Evolutionary conservation across 129 eudicot species (phyloP).

Genomic region (Smallanthus sonchifolius): DNA sequence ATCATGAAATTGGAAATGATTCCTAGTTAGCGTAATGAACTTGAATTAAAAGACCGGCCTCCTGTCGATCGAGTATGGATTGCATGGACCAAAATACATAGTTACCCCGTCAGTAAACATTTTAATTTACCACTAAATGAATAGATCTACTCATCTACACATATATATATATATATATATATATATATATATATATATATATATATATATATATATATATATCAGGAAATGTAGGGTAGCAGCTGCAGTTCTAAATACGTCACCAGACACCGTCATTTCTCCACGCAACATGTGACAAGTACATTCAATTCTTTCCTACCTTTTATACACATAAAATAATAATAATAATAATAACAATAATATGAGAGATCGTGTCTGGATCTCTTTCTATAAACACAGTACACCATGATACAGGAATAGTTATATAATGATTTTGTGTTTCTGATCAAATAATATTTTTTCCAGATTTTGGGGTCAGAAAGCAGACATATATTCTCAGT

Average conservation of each 20-base stretch:
- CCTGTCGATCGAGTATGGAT: no score
- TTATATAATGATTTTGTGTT: constrained; percentile 14
- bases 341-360: neutral
- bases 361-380: constrained; percentile 7
- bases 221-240: neutral
- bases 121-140: neutral
- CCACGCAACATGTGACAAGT: constrained; percentile 17
- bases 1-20: no score
- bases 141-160: neutral
- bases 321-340: neutral
- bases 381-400: constrained; percentile 19
- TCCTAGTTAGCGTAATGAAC: no score
- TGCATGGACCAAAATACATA: no score
- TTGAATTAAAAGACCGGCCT: no score
- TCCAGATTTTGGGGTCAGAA: constrained; percentile 29
- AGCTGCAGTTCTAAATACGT: no score
- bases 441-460: constrained; percentile 16
- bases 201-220: no score
- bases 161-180: no score
- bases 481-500: no score
- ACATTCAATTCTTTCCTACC: neutral
- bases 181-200: no score
- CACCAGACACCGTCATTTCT: constrained; percentile 21
- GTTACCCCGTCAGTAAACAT: no score
- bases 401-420: constrained; percentile 18